Evolutionary conservation across 2,329 filamentous ascomycete genomes (phyloP), one percentile per base, ranked within the genome.

Genomic region (Podosphaera leucotricha): DNA sequence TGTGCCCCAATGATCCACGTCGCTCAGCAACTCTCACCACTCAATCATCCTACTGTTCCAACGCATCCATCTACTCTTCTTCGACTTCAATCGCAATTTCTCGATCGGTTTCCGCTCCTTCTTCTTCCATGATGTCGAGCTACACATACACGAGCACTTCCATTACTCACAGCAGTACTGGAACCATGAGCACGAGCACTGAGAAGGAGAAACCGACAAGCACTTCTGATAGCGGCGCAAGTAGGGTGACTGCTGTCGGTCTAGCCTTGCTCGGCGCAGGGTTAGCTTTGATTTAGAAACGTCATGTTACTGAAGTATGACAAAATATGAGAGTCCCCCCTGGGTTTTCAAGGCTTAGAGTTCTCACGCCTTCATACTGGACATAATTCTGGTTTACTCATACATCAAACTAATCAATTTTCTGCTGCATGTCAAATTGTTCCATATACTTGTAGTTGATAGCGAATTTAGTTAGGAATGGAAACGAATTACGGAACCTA

Each of bases 1-100:
- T 74, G 63, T 77, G 75, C 62, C 71, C 72, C 43, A 58, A 62
- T 50, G 64, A 67, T 52, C 48, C 61, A 15, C 58, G 56, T 42
- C 46, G 48, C 21, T 28, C 45, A 7, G 39, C 42, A 3, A 45
- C 47, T 28, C 46, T 47, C 1, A 49, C 48, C 16, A 46, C 37
- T 10, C 47, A 54, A 24, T 42, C 44, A 15, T 50, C 52, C 6
- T 55, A 54, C 47, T 58, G 56, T 38, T 47, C 48, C 8, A 41
- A 56, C 21, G 51, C 52, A 2, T 46, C 46, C 2, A 28, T 49
- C 22, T 55, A 55, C 45, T 16, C 49, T 0, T 45, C 49, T 2
- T 41, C 50, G 2, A 50, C 51, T 8, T 26, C 48, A 7, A 43
- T 18, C 6, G 41, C 51, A 11, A 48, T 53, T 43, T 53, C 53